phyloP scores from a whole-genome alignment of 768 basidiomycete species.

The Cubamyces lactineus region DNA sequence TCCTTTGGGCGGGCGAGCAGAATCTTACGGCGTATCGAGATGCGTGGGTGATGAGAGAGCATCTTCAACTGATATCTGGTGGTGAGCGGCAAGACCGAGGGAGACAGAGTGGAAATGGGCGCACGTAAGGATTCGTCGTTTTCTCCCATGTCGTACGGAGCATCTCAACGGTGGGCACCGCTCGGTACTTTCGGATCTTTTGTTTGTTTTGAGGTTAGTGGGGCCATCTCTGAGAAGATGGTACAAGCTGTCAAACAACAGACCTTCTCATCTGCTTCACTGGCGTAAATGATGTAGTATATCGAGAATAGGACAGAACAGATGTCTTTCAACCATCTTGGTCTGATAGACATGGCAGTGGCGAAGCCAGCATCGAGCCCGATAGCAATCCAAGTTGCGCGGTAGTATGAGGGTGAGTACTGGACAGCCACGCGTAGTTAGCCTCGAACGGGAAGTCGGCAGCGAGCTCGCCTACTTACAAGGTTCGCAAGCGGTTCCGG shows the following conservation, averaged over 20 bases:
- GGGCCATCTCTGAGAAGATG: background rate
- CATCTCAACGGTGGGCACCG: slow-evolving; percentile 96
- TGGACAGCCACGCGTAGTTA: slow-evolving; percentile 32
- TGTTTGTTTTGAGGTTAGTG: background rate
- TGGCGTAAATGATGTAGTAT: slow-evolving; percentile 89
- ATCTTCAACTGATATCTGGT: slow-evolving; percentile 62
- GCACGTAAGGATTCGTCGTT: slow-evolving; percentile 88
- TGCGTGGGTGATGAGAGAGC: slow-evolving; percentile 57
- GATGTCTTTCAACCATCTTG: slow-evolving; percentile 89
- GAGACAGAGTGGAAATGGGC: slow-evolving; percentile 31
- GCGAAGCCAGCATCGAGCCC: slow-evolving; percentile 98
- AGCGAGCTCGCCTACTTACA: slow-evolving; percentile 47
- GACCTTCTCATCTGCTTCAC: slow-evolving; percentile 96
- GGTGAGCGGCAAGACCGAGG: background rate
- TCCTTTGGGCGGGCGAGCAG: slow-evolving; percentile 79
- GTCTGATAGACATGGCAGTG: slow-evolving; percentile 90
- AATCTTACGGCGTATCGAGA: slow-evolving; percentile 73
- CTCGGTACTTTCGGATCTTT: slow-evolving; percentile 88
- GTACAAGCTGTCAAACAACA: background rate
- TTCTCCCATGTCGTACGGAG: slow-evolving; percentile 97
- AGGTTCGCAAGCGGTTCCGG: slow-evolving; percentile 92
- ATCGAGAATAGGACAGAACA: slow-evolving; percentile 82
- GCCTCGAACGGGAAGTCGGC: slow-evolving; percentile 9
- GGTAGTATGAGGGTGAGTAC: slow-evolving; percentile 93
- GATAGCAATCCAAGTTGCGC: slow-evolving; percentile 93